Conservation (phyloP, 2,329 filamentous ascomycete genomes). For the Clonostachys rosea region DNA sequence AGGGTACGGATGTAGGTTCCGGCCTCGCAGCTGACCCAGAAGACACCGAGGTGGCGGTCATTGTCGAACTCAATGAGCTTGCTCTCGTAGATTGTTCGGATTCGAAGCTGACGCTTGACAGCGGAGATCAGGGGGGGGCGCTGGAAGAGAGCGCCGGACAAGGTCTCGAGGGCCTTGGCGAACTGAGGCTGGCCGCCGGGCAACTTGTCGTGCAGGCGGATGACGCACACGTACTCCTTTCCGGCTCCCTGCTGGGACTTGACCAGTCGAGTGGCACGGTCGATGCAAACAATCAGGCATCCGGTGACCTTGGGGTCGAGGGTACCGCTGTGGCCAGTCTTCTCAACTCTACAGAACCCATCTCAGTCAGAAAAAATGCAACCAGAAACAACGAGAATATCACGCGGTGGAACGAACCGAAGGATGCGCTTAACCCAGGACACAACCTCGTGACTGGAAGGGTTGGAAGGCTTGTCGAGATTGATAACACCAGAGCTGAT, state of each 20-base stretch:
- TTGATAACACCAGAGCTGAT: constrained; percentile 98
- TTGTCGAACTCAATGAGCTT: constrained; percentile 98
- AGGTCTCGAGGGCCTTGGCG: constrained; percentile 85
- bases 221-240: constrained; percentile 98
- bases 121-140: constrained; percentile 95
- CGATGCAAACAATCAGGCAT: constrained; percentile 91
- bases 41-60: constrained; percentile 92
- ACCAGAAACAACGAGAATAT: no score
- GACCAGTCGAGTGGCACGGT: constrained; percentile 93
- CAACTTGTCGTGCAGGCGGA: constrained; percentile 91
- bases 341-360: constrained; percentile 50
- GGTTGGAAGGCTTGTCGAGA: constrained; percentile 81
- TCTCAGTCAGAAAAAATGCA: neutral
- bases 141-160: constrained; percentile 90
- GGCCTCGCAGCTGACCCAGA: constrained; percentile 98
- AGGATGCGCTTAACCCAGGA: constrained; percentile 99
- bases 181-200: constrained; percentile 92
- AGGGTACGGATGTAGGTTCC: constrained; percentile 98
- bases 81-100: constrained; percentile 96
- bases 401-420: constrained; percentile 47
- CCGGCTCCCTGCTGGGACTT: constrained; percentile 98
- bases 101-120: constrained; percentile 97
- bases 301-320: constrained; percentile 98
- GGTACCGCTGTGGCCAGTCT: constrained; percentile 97
- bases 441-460: constrained; percentile 96